phyloP scores from a whole-genome alignment of 2,329 filamentous ascomycete species.

The Raffaelea arxii region DNA sequence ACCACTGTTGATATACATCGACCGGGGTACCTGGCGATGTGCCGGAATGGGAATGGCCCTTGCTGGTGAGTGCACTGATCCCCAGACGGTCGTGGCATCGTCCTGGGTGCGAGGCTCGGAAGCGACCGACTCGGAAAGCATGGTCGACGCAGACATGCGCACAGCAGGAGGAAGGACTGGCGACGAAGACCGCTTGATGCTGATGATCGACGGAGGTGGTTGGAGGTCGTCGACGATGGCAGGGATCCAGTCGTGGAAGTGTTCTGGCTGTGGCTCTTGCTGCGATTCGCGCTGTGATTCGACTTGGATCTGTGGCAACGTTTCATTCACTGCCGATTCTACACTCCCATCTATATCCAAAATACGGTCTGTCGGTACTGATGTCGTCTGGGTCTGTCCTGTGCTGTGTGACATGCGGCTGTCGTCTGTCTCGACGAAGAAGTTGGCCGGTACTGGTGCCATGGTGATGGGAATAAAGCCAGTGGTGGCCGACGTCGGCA shows the following conservation, averaged over 20 bases:
- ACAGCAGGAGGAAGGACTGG: slow-evolving; percentile 36
- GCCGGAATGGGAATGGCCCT: slow-evolving; percentile 33
- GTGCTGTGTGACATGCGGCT: slow-evolving; percentile 20
- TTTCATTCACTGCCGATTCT: too few relatives aligned
- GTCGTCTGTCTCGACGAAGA: slow-evolving; percentile 10
- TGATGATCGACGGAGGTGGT: slow-evolving; percentile 2
- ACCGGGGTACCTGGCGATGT: slow-evolving; percentile 28
- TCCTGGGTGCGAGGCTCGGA: too few relatives aligned
- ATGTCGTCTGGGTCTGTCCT: slow-evolving; percentile 26
- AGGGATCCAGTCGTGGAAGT: too few relatives aligned
- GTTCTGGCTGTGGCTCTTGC: too few relatives aligned
- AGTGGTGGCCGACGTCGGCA: slow-evolving; percentile 22
- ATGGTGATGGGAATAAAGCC: slow-evolving; percentile 17
- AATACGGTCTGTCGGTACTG: slow-evolving; percentile 29
- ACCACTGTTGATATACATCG: slow-evolving; percentile 27
- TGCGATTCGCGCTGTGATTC: too few relatives aligned
- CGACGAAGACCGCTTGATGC: slow-evolving; percentile 35
- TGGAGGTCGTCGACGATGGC: too few relatives aligned
- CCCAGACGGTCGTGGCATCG: slow-evolving; percentile 36
- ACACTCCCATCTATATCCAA: too few relatives aligned
- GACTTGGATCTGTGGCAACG: too few relatives aligned
- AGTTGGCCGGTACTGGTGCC: slow-evolving; percentile 15
- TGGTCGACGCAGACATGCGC: slow-evolving; percentile 25
- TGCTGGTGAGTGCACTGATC: slow-evolving; percentile 39
- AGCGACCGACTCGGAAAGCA: slow-evolving; percentile 22